Evolutionary conservation across 208 protist species (phyloP).

Genomic region (Wallacemonas sp.): DNA sequence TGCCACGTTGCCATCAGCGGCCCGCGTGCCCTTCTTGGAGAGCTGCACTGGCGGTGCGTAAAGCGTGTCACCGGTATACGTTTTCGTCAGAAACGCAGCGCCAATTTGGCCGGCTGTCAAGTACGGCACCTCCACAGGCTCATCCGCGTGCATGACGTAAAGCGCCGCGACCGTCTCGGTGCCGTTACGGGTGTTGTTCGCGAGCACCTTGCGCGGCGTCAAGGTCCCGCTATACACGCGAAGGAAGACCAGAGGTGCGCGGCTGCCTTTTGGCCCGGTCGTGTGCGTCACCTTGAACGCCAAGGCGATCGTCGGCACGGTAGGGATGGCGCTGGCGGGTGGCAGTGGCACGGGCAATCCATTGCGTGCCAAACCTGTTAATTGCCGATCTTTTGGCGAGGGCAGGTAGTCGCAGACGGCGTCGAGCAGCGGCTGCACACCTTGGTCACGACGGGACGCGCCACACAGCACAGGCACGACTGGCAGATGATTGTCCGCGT

Average conservation of each 20-base stretch:
- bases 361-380: constrained; percentile 43
- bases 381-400: constrained; percentile 83
- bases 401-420: constrained; percentile 90
- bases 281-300: constrained; percentile 93
- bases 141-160: constrained; percentile 91
- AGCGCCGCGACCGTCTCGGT: constrained; percentile 68
- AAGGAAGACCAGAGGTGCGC: constrained; percentile 88
- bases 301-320: constrained; percentile 75
- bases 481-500: constrained; percentile 16
- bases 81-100: constrained; percentile 64
- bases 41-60: constrained; percentile 40
- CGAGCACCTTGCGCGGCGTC: constrained; percentile 53
- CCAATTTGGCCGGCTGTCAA: constrained; percentile 80
- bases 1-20: background rate
- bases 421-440: constrained; percentile 93
- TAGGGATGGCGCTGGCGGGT: constrained; percentile 25
- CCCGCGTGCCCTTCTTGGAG: background rate
- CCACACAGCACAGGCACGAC: constrained; percentile 91
- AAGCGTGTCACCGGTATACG: constrained; percentile 83
- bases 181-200: constrained; percentile 63
- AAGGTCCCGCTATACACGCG: constrained; percentile 91
- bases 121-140: constrained; percentile 71
- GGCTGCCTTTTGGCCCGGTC: constrained; percentile 55
- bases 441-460: constrained; percentile 86
- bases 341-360: constrained; percentile 50